A percentile compares a stretch with the other conserved stretches of the same genome.
Evolutionary conservation across 495 filamentous ascomycete genomes (phyloP).

Genomic region (Penicillium canariense): DNA sequence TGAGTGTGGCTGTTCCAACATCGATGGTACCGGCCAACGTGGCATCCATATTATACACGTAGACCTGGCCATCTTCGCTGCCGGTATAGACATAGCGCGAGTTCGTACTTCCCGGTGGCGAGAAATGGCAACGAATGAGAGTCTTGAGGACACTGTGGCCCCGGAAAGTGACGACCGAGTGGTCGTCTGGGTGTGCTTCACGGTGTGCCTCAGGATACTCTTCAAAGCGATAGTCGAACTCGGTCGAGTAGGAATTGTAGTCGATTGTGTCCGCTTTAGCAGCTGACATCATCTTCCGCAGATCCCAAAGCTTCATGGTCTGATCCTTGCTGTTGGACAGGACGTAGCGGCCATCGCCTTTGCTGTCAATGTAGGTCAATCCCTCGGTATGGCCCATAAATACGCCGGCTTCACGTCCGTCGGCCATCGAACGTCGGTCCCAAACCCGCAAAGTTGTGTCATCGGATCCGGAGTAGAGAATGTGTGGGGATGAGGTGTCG

Average conservation of each 20-base stretch:
- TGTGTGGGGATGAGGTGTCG: constrained; percentile 84
- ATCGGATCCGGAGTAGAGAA: constrained; percentile 94
- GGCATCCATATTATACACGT: constrained; percentile 91
- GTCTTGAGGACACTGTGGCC: constrained; percentile 87
- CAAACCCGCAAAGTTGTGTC: constrained; percentile 74
- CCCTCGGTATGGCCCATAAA: constrained; percentile 95
- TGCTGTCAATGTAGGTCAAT: constrained; percentile 92
- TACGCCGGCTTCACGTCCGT: constrained; percentile 81
- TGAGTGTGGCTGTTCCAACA: constrained; percentile 63
- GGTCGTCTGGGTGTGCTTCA: constrained; percentile 78
- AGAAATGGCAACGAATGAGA: constrained; percentile 93
- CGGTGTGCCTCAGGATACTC: constrained; percentile 66
- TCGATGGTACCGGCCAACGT: constrained; percentile 80
- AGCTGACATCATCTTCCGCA: constrained; percentile 76
- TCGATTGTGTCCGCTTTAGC: constrained; percentile 57
- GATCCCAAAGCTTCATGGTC: constrained; percentile 96
- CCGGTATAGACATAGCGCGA: constrained; percentile 92
- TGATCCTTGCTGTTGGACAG: constrained; percentile 95
- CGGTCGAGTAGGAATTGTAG: constrained; percentile 55
- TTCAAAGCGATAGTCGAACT: constrained; percentile 84
- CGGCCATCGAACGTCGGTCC: constrained; percentile 89
- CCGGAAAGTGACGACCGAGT: constrained; percentile 87
- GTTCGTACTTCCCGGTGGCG: constrained; percentile 81
- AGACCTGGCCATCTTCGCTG: constrained; percentile 81
- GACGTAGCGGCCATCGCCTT: constrained; percentile 92